Conservation (phyloP, 2,329 filamentous ascomycete species). For the Iodosphaeria phyllophila region DNA sequence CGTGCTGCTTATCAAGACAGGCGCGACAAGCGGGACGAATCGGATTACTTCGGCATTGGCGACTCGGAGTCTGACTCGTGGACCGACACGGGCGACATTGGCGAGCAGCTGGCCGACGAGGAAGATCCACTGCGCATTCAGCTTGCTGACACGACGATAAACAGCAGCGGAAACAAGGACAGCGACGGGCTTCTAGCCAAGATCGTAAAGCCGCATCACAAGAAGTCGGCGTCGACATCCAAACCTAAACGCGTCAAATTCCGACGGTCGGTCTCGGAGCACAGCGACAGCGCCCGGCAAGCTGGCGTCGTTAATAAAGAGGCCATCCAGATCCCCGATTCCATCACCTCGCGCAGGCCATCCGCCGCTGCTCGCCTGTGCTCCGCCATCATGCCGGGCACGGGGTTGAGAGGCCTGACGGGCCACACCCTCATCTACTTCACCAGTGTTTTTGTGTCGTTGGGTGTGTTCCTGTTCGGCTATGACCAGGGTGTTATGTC, state of each 20-base stretch:
- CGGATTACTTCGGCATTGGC: no score
- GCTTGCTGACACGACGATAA: constrained; percentile 40
- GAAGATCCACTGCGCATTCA: constrained; percentile 64
- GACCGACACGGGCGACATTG: constrained; percentile 90
- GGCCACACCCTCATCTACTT: constrained; percentile 96
- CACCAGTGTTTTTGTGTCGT: constrained; percentile 75
- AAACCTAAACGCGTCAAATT: constrained; percentile 52
- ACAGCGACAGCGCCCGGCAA: constrained; percentile 17
- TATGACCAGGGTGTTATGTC: constrained; percentile 89
- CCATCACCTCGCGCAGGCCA: constrained; percentile 42
- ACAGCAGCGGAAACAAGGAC: no score
- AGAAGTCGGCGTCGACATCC: constrained; percentile 24
- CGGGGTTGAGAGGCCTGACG: constrained; percentile 73
- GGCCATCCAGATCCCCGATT: constrained; percentile 65
- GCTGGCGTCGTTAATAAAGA: constrained; percentile 41
- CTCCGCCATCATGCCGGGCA: constrained; percentile 71
- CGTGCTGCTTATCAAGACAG: no score
- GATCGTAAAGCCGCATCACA: constrained; percentile 16
- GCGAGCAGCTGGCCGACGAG: constrained; percentile 71
- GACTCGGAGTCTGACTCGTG: constrained; percentile 57
- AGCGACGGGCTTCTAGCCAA: constrained; percentile 41
- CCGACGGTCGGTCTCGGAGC: constrained; percentile 26
- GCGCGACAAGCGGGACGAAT: no score
- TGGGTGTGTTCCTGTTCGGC: constrained; percentile 76
- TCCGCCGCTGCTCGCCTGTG: constrained; percentile 51